Conservation (phyloP, 768 basidiomycete genomes). For the Tulasnella sp. region DNA sequence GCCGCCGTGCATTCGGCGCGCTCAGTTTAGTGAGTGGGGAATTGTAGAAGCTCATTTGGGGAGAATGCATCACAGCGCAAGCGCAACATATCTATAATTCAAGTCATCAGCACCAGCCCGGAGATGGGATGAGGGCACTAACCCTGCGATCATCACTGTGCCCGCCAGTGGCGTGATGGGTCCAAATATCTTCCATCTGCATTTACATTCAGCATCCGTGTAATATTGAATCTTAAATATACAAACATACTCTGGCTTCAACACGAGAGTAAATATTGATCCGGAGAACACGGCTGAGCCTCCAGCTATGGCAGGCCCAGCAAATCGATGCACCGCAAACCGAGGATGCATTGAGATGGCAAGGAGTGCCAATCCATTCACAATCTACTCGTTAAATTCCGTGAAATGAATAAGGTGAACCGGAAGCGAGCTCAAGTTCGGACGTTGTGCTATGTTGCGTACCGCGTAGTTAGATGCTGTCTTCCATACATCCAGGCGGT, state of each 20-base stretch:
- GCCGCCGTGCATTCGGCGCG: too few relatives aligned
- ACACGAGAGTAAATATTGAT: constrained; percentile 45
- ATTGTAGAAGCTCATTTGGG: too few relatives aligned
- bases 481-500: constrained; percentile 48
- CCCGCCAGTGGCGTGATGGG: constrained; percentile 62
- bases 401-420: neutral
- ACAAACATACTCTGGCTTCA: constrained; percentile 31
- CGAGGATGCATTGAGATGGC: constrained; percentile 51
- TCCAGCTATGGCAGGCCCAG: constrained; percentile 52
- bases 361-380: constrained; percentile 58
- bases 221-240: neutral
- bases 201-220: constrained; percentile 5
- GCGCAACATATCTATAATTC: constrained; percentile 39
- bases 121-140: constrained; percentile 22
- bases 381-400: constrained; percentile 36
- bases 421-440: neutral
- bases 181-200: constrained; percentile 42
- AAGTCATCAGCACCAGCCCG: neutral
- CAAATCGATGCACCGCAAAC: constrained; percentile 49
- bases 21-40: too few relatives aligned
- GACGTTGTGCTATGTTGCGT: neutral
- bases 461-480: constrained; percentile 58
- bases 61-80: constrained; percentile 34
- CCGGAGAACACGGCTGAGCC: constrained; percentile 54
- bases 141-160: constrained; percentile 57